Percentiles rank a stretch among this genome's conserved stretches.
phyloP scores from a whole-genome alignment of 2,329 filamentous ascomycete genomes.

The Stagonosporopsis vannaccii region DNA sequence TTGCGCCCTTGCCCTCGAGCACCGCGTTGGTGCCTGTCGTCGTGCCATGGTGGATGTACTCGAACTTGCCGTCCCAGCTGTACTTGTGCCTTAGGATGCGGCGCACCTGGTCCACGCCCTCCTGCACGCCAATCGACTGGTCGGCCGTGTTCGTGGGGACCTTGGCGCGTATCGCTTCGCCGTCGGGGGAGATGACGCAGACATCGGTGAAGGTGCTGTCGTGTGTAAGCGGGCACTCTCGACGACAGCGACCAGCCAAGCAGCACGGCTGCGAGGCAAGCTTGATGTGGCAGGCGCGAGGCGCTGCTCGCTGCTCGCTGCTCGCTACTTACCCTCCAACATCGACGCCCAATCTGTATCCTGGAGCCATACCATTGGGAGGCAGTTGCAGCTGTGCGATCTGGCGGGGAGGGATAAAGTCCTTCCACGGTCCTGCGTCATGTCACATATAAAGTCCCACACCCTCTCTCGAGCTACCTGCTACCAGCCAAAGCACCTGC shows the following conservation, averaged over 20 bases:
- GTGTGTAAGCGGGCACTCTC: neutral
- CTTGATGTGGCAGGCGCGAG: neutral
- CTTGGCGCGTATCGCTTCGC: constrained; percentile 55
- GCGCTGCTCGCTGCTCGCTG: too few species aligned
- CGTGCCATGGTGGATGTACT: constrained; percentile 60
- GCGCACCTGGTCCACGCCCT: constrained; percentile 55
- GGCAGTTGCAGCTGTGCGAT: neutral
- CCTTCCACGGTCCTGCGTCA: constrained; percentile 13
- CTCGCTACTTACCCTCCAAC: constrained; percentile 46
- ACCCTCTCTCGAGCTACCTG: constrained; percentile 1
- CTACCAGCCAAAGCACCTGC: neutral
- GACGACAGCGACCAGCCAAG: too few species aligned
- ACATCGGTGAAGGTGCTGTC: constrained; percentile 58
- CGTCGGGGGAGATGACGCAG: constrained; percentile 56
- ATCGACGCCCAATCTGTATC: constrained; percentile 45
- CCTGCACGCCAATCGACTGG: constrained; percentile 57
- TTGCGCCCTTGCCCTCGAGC: constrained; percentile 59
- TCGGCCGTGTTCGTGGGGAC: constrained; percentile 56
- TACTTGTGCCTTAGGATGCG: constrained; percentile 49
- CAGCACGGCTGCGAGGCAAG: neutral
- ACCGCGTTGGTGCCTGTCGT: constrained; percentile 60
- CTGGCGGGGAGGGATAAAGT: neutral
- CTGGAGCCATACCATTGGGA: constrained; percentile 28
- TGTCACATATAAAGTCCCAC: constrained; percentile 8
- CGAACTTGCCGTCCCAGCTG: constrained; percentile 55